Percentiles rank a stretch among this genome's conserved stretches.
Conservation (phyloP, 129 eudicot genomes). For the Flaveria linearis region DNA sequence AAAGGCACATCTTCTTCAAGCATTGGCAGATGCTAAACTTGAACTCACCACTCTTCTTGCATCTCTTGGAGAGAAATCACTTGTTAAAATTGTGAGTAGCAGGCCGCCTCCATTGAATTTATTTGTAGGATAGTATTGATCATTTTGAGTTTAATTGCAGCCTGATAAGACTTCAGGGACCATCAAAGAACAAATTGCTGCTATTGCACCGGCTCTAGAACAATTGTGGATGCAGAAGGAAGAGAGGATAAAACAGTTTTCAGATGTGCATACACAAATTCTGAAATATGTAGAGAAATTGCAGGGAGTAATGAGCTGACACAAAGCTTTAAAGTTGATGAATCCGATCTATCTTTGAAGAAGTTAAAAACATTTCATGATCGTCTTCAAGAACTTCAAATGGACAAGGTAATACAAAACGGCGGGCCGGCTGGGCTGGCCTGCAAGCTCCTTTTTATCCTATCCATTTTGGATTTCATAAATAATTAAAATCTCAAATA, state of each 20-base stretch:
- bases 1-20: slow-evolving; percentile 79
- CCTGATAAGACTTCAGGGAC: slow-evolving; percentile 89
- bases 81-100: slow-evolving; percentile 64
- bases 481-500: background rate
- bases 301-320: slow-evolving; percentile 61
- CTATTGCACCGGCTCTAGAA: slow-evolving; percentile 80
- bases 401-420: slow-evolving; percentile 64
- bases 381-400: slow-evolving; percentile 85
- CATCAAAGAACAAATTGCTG: slow-evolving; percentile 85
- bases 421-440: too few species aligned
- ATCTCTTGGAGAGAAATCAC: slow-evolving; percentile 77
- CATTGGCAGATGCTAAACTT: slow-evolving; percentile 75
- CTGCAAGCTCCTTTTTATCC: too few species aligned
- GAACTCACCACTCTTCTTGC: slow-evolving; percentile 70
- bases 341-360: slow-evolving; percentile 74
- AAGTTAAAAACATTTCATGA: slow-evolving; percentile 70
- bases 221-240: slow-evolving; percentile 75
- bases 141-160: slow-evolving; percentile 44
- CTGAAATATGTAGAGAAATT: slow-evolving; percentile 77
- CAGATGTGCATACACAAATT: slow-evolving; percentile 69
- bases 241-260: slow-evolving; percentile 70
- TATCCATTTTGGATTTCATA: too few species aligned
- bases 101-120: background rate
- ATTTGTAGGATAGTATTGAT: background rate
- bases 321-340: slow-evolving; percentile 61